Evolutionary conservation across 176 grass and related monocot species (phyloP).

Genomic region (Elaeis guineensis): DNA sequence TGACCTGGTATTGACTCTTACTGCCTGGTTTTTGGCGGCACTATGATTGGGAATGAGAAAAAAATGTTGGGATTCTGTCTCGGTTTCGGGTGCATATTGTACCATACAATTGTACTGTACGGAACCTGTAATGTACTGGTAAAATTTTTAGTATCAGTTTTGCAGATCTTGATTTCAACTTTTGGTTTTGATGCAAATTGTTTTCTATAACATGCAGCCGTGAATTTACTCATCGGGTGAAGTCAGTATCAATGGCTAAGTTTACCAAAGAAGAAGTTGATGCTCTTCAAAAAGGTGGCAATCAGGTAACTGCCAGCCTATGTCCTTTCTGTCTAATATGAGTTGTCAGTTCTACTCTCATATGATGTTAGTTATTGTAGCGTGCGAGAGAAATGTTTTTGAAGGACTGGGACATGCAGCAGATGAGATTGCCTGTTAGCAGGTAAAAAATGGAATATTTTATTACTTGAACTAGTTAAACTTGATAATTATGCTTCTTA

Average conservation of each 20-base stretch:
- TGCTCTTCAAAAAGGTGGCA: slow-evolving; percentile 76
- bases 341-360: slow-evolving; percentile 10
- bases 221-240: slow-evolving; percentile 95
- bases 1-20: too few relatives aligned
- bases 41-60: too few relatives aligned
- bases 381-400: slow-evolving; percentile 76
- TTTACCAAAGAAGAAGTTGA: slow-evolving; percentile 87
- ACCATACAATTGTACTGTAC: too few relatives aligned
- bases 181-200: slow-evolving; percentile 13
- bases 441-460: slow-evolving; percentile 39
- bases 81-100: too few relatives aligned
- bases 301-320: slow-evolving; percentile 53
- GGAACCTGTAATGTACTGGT: too few relatives aligned
- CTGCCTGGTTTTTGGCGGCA: too few relatives aligned
- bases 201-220: slow-evolving; percentile 36
- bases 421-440: slow-evolving; percentile 83
- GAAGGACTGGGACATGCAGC: slow-evolving; percentile 91
- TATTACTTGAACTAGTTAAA: slow-evolving; percentile 2
- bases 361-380: slow-evolving; percentile 34
- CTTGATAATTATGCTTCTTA: too few relatives aligned
- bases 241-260: slow-evolving; percentile 92
- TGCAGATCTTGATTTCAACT: too few relatives aligned
- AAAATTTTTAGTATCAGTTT: too few relatives aligned
- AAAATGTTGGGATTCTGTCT: too few relatives aligned
- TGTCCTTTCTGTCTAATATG: neutral